phyloP scores from a whole-genome alignment of 805 yeast genomes.

The Metschnikowia henanensis region DNA sequence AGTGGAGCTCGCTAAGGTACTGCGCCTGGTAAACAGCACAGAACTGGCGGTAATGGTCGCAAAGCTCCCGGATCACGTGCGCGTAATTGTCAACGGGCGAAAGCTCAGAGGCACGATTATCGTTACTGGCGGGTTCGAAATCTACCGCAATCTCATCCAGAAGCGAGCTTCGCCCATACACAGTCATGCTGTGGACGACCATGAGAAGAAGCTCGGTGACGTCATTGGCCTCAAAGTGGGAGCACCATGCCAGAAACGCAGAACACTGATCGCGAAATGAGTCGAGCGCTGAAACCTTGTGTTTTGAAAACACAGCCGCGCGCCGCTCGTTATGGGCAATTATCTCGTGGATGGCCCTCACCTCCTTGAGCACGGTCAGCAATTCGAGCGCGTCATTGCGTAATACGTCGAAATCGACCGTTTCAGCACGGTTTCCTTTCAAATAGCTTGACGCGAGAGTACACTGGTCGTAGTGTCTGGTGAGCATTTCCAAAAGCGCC shows the following conservation, averaged over 20 bases:
- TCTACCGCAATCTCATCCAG: not conserved
- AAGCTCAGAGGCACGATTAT: not conserved
- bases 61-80: slow-evolving; percentile 30
- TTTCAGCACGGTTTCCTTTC: not conserved
- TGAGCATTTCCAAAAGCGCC: slow-evolving; percentile 62
- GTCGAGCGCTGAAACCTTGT: slow-evolving; percentile 15
- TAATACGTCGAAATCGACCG: slow-evolving; percentile 44
- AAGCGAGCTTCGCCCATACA: not conserved
- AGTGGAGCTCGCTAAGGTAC: slow-evolving; percentile 39
- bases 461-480: slow-evolving; percentile 85
- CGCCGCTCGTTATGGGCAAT: slow-evolving; percentile 35
- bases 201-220: slow-evolving; percentile 23
- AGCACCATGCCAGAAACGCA: slow-evolving; percentile 19
- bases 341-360: slow-evolving; percentile 31
- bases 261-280: too few relatives aligned
- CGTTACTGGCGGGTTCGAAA: not conserved
- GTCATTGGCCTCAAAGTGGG: slow-evolving; percentile 24
- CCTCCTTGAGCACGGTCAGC: slow-evolving; percentile 48
- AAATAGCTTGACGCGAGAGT: slow-evolving; percentile 35
- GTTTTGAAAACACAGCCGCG: slow-evolving; percentile 24
- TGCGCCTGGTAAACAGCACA: slow-evolving; percentile 32
- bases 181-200: not conserved
- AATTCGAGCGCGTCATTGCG: slow-evolving; percentile 55
- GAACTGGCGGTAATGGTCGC: slow-evolving; percentile 38
- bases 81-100: slow-evolving; percentile 20